A percentile compares a stretch with the other conserved stretches of the same genome.
Conservation (phyloP, 345 rosid genomes). For the Populus alba region DNA sequence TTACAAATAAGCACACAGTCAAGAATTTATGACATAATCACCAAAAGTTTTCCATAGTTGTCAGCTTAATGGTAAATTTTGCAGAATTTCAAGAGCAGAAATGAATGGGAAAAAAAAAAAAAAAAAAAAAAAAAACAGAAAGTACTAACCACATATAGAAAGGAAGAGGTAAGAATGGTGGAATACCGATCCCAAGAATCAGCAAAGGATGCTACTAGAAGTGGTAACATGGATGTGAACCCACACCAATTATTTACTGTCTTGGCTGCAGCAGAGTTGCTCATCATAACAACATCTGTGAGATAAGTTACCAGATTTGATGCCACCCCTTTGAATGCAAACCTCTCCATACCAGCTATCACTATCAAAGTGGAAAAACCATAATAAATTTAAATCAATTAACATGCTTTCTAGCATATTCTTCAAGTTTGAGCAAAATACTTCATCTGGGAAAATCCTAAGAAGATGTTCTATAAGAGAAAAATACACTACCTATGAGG, state of each 20-base stretch:
- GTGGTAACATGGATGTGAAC: slow-evolving; percentile 77
- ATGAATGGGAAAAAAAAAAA: background rate
- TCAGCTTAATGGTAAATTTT: background rate
- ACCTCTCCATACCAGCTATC: slow-evolving; percentile 87
- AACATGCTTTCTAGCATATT: background rate
- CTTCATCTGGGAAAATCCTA: background rate
- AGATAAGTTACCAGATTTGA: slow-evolving; percentile 89
- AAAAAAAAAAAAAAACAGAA: background rate
- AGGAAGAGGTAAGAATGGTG: slow-evolving; percentile 68
- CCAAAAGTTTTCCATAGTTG: background rate
- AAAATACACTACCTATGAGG: slow-evolving; percentile 55
- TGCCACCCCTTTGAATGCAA: slow-evolving; percentile 93
- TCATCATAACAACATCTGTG: slow-evolving; percentile 75
- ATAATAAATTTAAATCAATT: background rate
- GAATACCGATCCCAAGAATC: slow-evolving; percentile 80
- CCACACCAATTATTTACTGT: slow-evolving; percentile 91
- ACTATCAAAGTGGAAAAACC: slow-evolving; percentile 23
- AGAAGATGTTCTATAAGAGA: background rate
- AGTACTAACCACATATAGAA: slow-evolving; percentile 62
- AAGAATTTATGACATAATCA: background rate
- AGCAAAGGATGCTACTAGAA: slow-evolving; percentile 74
- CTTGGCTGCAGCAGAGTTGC: slow-evolving; percentile 84
- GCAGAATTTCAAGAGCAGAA: background rate
- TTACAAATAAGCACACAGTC: background rate
- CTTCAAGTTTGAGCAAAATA: background rate